phyloP scores from a whole-genome alignment of 495 filamentous ascomycete species.

The Glonium stellatum region DNA sequence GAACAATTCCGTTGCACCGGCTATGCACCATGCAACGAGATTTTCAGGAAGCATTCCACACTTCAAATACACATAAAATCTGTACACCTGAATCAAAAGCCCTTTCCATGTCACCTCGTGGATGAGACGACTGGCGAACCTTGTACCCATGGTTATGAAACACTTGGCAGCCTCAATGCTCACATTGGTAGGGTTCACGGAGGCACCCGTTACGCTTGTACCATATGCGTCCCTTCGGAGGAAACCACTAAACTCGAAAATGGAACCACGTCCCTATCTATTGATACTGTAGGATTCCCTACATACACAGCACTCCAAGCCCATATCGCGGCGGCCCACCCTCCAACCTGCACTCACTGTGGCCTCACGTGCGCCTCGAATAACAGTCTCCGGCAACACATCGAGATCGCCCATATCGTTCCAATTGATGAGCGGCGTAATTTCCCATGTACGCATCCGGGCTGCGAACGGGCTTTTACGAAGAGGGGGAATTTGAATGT shows the following conservation, averaged over 20 bases:
- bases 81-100: conserved; percentile 60
- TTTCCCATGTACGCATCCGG: conserved; percentile 55
- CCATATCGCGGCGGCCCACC: conserved; percentile 65
- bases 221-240: conserved; percentile 48
- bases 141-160: conserved; percentile 68
- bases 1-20: conserved; percentile 51
- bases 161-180: conserved; percentile 55
- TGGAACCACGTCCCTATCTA: neutral
- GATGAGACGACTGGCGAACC: conserved; percentile 49
- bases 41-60: conserved; percentile 83
- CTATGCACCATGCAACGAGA: conserved; percentile 64
- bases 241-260: conserved; percentile 22
- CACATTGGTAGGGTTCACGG: conserved; percentile 68
- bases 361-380: conserved; percentile 53
- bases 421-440: conserved; percentile 42
- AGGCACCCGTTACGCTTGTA: conserved; percentile 62
- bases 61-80: conserved; percentile 73
- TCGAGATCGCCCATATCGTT: conserved; percentile 30
- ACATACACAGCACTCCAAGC: conserved; percentile 62
- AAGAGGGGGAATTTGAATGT: conserved; percentile 69
- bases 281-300: conserved; percentile 52
- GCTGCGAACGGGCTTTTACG: conserved; percentile 67
- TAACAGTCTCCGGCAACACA: conserved; percentile 51
- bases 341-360: conserved; percentile 69
- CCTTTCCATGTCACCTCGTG: conserved; percentile 57